These are phyloP conservation scores for Halteria grandinella DNA, from an alignment of 73 alveolate species.

Conservation along the genomic window DNA sequence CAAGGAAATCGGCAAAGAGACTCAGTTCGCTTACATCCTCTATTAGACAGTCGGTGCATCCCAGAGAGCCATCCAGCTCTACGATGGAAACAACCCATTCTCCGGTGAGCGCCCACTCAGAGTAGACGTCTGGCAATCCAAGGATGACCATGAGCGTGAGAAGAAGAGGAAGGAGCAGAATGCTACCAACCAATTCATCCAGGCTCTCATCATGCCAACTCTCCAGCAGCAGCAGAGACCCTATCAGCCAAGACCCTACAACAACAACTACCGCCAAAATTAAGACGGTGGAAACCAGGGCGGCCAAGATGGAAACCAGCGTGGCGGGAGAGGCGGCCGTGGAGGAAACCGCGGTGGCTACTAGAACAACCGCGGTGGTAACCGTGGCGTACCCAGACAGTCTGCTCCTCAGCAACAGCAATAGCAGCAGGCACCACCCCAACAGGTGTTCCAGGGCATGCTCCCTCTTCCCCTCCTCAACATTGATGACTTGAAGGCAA, in stretches of 20 bases:
- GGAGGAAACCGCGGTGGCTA: no score
- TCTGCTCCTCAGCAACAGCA: no score
- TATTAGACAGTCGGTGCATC: slow-evolving; percentile 37
- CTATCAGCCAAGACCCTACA: no score
- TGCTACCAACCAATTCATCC: slow-evolving; percentile 11
- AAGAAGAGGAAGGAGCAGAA: slow-evolving; percentile 20
- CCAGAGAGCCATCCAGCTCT: slow-evolving; percentile 39
- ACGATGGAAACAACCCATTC: slow-evolving; percentile 19
- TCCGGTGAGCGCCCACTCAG: slow-evolving; percentile 32
- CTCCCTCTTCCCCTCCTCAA: slow-evolving; percentile 12
- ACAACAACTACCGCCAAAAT: no score
- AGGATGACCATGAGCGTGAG: slow-evolving; percentile 50
- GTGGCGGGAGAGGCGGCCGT: no score
- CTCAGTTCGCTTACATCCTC: slow-evolving; percentile 37
- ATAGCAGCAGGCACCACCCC: slow-evolving; percentile 1
- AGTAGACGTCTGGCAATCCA: slow-evolving; percentile 38
- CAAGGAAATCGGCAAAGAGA: slow-evolving; percentile 27
- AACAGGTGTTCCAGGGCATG: neutral
- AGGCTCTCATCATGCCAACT: no score
- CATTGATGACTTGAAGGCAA: neutral
- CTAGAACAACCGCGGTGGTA: no score
- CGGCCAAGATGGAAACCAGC: no score
- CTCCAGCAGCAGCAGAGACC: no score
- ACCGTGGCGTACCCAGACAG: no score
- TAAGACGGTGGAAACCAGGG: no score